These are phyloP conservation scores for Amanita exitialis DNA, from an alignment of 768 basidiomycete genomes.

Conservation along the genomic window DNA sequence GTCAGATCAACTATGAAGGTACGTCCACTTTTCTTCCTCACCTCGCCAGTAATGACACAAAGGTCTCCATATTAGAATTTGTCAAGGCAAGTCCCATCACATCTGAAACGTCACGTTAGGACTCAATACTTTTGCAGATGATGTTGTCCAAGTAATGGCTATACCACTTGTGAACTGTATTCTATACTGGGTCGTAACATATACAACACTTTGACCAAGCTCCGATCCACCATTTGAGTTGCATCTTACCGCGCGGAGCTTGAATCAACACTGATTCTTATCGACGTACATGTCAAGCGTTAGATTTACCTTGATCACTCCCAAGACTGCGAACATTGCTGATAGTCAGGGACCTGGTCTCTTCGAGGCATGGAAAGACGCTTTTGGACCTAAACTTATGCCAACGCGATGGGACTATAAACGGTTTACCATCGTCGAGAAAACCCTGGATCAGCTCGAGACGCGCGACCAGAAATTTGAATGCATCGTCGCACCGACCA, in stretches of 20 bases:
- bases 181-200: neutral
- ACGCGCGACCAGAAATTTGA: neutral
- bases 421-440: neutral
- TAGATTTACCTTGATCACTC: neutral
- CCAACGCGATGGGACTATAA: neutral
- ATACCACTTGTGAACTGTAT: neutral
- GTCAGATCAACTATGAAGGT: conserved; percentile 71
- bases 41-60: neutral
- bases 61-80: conserved; percentile 14
- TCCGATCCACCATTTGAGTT: too few species aligned
- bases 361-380: neutral
- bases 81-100: conserved; percentile 16
- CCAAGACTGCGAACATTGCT: neutral
- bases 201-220: too few species aligned
- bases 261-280: neutral
- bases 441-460: neutral
- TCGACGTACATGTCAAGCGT: neutral
- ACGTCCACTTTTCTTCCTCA: conserved; percentile 11
- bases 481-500: neutral
- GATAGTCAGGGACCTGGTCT: neutral
- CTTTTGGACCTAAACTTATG: neutral
- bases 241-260: too few species aligned
- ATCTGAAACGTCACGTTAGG: neutral
- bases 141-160: conserved; percentile 21
- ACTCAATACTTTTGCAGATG: conserved; percentile 13